Evolutionary conservation across 2,329 filamentous ascomycete genomes (phyloP), one percentile per base, ranked within the genome.

Genomic region (Rutstroemia sp.): DNA sequence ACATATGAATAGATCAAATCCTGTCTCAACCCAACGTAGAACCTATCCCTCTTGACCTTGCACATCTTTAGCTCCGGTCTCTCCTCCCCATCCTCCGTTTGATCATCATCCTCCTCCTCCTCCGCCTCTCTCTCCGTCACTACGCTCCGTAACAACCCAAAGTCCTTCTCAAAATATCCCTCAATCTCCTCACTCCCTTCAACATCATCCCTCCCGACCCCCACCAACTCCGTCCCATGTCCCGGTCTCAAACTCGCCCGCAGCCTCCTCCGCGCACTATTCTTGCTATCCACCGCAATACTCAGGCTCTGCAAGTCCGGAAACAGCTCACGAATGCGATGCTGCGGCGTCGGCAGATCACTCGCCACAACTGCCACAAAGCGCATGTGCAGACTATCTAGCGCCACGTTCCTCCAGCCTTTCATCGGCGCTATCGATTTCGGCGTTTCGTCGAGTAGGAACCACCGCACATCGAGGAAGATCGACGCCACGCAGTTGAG

Each of bases 381-480:
- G 44, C 67, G 65, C 45, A 64, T 64, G 1, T 66, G 57, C 52
- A 67, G 63, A 16, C 65, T 65, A 48, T 68, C 66, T 19, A 68
- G 62, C 6, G 66, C 66, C 5, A 68, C 63, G n/a, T 62, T 61
- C 45, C 66, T 57, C 66, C 66, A 68, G 2, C 63, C 64, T 34
- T 60, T 63, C 66, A 68, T 68, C 2, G 58, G 57, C 21, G 64
- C 63, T 17, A 63, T 58, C 12, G 36, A 44, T 46, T 16, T 63
- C 48, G 51, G 47, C 16, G 10, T 65, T 14, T 64, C 65, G 16
- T 68, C 66, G 7, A 68, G 49, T 0, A 68, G 47, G 48, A 68
- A 66, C 49, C 67, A 67, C 61, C 66, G 64, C 56, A 68, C 64
- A 19, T 68, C 67, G 12, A 68, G 48, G 4, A 65, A 66, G 60